Percentiles rank a stretch among this genome's conserved stretches.
Evolutionary conservation across 2,329 filamentous ascomycete genomes (phyloP).

Genomic region (Paraphoma sp.): DNA sequence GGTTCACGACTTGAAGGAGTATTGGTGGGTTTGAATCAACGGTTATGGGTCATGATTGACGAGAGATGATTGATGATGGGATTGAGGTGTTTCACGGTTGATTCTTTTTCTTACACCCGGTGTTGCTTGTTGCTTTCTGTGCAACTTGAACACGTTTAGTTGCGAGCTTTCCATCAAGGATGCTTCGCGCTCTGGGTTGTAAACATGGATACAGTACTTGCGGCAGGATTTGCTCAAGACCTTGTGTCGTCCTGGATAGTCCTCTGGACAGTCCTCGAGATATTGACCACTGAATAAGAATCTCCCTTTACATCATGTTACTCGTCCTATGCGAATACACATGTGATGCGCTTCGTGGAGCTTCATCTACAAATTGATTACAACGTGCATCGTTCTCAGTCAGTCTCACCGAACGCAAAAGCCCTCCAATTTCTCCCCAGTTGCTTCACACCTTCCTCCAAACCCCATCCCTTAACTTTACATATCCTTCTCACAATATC

Average conservation of each 20-base stretch:
- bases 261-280: neutral
- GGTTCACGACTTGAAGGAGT: neutral
- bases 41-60: too few species aligned
- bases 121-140: neutral
- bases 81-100: neutral
- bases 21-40: neutral
- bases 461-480: slow-evolving; percentile 75
- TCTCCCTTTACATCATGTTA: neutral
- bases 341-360: neutral
- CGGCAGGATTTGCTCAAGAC: neutral
- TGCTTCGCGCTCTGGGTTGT: neutral
- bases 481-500: slow-evolving; percentile 80
- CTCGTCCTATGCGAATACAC: neutral
- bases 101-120: neutral
- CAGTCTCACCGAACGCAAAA: slow-evolving; percentile 70
- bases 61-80: neutral
- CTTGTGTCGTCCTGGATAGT: neutral
- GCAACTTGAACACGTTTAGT: neutral
- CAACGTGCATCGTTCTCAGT: neutral
- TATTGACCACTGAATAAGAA: neutral
- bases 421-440: slow-evolving; percentile 77
- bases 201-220: neutral
- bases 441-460: slow-evolving; percentile 72
- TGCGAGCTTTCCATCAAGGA: slow-evolving; percentile 1
- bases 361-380: neutral